A percentile compares a stretch with the other conserved stretches of the same genome.
phyloP scores from a whole-genome alignment of 2,329 filamentous ascomycete species.

The Calonectria pseudoreteaudii region DNA sequence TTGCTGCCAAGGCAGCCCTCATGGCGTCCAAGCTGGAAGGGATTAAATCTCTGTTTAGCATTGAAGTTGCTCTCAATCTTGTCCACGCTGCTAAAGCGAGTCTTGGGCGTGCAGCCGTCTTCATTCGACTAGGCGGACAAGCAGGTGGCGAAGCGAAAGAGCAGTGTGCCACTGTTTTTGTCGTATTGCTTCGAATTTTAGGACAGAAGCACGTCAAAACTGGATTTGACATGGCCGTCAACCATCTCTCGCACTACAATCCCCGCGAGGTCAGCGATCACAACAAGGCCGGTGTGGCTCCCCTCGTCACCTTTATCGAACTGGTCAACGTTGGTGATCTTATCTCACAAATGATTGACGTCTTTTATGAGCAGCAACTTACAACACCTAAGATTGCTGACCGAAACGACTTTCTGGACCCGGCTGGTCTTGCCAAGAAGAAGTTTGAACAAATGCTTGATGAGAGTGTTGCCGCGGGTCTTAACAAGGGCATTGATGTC shows the following conservation, averaged over 20 bases:
- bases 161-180: conserved; percentile 91
- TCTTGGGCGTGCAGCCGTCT: conserved; percentile 85
- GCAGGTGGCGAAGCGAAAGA: conserved; percentile 85
- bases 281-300: conserved; percentile 81
- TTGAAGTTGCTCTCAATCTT: conserved; percentile 90
- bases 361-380: conserved; percentile 97
- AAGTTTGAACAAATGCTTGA: conserved; percentile 99
- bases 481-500: conserved; percentile 98
- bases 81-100: conserved; percentile 91
- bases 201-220: conserved; percentile 88
- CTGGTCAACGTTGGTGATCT: conserved; percentile 97
- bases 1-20: conserved; percentile 96
- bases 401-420: conserved; percentile 93
- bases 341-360: conserved; percentile 98
- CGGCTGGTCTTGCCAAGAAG: conserved; percentile 94
- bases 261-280: conserved; percentile 83
- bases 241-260: conserved; percentile 91
- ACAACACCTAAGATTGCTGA: conserved; percentile 85
- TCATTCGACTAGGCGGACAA: conserved; percentile 83
- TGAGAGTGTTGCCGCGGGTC: conserved; percentile 91
- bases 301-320: conserved; percentile 94
- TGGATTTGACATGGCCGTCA: conserved; percentile 94
- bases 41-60: conserved; percentile 94
- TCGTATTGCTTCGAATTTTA: conserved; percentile 83
- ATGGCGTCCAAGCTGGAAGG: conserved; percentile 96